Base-by-base conservation (phyloP, 176 grass and related monocot genomes). In the Saccharum spontaneum region DNA sequence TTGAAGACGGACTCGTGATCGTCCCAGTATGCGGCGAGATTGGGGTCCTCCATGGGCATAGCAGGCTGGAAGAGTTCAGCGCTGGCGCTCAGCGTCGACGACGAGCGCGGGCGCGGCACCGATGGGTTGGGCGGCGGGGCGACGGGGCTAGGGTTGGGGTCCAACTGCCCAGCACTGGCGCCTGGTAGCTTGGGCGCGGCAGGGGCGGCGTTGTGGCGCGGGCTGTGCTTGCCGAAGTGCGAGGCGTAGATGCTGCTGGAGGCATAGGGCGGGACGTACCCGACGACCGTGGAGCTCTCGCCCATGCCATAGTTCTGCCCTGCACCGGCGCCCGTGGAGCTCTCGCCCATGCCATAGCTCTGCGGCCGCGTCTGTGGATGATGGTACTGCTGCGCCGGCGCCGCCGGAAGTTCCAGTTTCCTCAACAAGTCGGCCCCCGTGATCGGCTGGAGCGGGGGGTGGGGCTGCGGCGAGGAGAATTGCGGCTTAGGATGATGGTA, bases 161-260 rank as follows among this genome's bases (percentile, higher is more conserved):
- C 2, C 2, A 23, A 60, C 20, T 60, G 17, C 22, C 55, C 22
- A 23, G 55, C 55, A 60, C 10, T 60, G 55, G 22, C 8, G 55
- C 2, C 22, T 10, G 22, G 55, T 60, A 10, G 40, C 39, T 71
- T 6, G 40, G 40, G 12, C n/a, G 41, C 71, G 71, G 41, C 34
- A 9, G 37, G 1, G 34, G 66, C 69, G 67, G 3, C n/a, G 69
- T 4, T 24, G 69, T 3, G 40, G 71, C 24, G 71, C 24, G 71
- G 71, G 44, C 71, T 74, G 71, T 50, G 71, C 15, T 28, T 17
- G 45, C 45, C 72, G 26, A 52, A 75, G 45, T 75, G 72, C 26
- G 72, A 75, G 44, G 3, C 26, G 71, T 50, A 20, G 44, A 50
- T 31, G 24, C 24, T 30, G 43, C 0, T 4, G 41, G 41, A 73